Conservation (phyloP, 139 green algal species). For the Chlamydomonas schloesseri region DNA sequence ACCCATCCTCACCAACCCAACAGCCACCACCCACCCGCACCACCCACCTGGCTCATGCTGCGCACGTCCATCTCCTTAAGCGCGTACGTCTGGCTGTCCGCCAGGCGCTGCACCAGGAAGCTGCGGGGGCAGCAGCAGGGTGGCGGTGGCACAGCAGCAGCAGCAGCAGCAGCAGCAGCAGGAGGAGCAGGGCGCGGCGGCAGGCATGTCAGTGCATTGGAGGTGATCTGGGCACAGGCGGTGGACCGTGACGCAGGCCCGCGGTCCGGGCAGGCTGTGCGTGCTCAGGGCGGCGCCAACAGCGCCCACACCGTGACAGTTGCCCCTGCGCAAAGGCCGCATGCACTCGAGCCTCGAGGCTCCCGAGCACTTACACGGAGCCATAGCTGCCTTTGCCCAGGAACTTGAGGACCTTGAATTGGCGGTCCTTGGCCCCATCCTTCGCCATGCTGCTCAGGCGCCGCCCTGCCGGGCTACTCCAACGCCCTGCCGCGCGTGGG, state of each 20-base stretch:
- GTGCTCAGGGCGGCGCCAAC: too few species aligned
- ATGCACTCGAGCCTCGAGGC: too few species aligned
- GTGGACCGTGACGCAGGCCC: too few species aligned
- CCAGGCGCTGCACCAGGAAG: conserved; percentile 65
- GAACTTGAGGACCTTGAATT: conserved; percentile 78
- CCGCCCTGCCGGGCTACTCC: background rate
- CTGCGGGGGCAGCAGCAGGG: conserved; percentile 35
- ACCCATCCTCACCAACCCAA: too few species aligned
- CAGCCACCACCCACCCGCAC: too few species aligned
- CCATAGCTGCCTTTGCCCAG: conserved; percentile 88
- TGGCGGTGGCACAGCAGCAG: too few species aligned
- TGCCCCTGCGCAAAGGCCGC: too few species aligned
- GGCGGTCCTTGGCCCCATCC: conserved; percentile 9
- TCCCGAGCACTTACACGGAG: conserved; percentile 72
- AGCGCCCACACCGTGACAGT: too few species aligned
- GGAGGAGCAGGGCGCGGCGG: background rate
- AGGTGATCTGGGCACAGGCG: too few species aligned
- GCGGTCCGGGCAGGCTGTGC: too few species aligned
- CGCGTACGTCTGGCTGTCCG: conserved; percentile 79
- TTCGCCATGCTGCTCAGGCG: too few species aligned
- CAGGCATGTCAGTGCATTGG: background rate
- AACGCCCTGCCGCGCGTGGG: background rate
- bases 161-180: background rate
- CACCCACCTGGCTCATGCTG: conserved; percentile 61
- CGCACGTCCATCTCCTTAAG: conserved; percentile 86